Evolutionary conservation across 2,329 filamentous ascomycete species (phyloP).

Genomic region (Penicillium concentricum): DNA sequence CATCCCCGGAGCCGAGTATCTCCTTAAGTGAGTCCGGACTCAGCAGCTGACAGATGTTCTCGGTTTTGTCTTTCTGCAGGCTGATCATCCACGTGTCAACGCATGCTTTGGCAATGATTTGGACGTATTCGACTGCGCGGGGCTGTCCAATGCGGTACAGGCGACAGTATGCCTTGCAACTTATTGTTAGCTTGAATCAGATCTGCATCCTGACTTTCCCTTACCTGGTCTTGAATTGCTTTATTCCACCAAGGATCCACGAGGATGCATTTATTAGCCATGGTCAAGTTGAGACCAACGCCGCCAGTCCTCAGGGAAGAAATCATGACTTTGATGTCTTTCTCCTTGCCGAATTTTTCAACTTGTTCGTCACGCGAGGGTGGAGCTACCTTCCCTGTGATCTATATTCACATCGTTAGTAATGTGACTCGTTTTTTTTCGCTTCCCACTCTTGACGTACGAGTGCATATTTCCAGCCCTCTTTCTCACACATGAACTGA

Average conservation of each 20-base stretch:
- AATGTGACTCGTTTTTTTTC: not conserved
- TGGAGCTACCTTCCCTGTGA: not conserved
- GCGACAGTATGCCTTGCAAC: not conserved
- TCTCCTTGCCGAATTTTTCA: not conserved
- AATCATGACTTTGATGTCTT: not conserved
- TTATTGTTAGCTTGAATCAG: not conserved
- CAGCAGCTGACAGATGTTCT: not conserved
- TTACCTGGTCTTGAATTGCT: constrained; percentile 2
- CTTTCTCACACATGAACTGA: constrained; percentile 48
- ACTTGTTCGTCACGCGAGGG: not conserved
- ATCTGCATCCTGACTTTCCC: not conserved
- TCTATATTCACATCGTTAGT: not conserved
- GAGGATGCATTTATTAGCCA: constrained; percentile 6
- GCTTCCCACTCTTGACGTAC: not conserved
- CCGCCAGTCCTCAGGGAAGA: not conserved
- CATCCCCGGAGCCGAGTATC: not conserved
- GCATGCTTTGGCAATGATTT: not conserved
- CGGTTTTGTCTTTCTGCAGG: not conserved
- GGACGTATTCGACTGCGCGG: not conserved
- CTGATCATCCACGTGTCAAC: not conserved
- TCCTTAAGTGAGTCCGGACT: not conserved
- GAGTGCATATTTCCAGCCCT: constrained; percentile 27
- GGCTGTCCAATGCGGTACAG: constrained; percentile 1
- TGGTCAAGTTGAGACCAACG: constrained; percentile 1
- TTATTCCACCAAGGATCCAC: constrained; percentile 9